These are phyloP conservation scores for Akanthomyces muscarius DNA, from an alignment of 2,329 filamentous ascomycete species.

Conservation along the genomic window DNA sequence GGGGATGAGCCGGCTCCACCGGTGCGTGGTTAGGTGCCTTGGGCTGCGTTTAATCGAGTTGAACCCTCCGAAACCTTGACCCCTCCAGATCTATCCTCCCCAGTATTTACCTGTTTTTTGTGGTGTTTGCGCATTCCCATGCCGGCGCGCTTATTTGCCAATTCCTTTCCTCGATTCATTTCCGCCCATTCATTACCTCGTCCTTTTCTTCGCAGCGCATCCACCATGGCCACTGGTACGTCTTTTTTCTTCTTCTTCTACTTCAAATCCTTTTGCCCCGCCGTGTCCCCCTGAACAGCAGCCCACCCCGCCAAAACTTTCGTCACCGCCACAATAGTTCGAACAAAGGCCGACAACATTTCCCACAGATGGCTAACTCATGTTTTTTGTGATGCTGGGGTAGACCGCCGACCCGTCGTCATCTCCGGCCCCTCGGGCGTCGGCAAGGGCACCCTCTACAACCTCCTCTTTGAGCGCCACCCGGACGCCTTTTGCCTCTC, in stretches of 20 bases:
- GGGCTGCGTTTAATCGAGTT: not conserved
- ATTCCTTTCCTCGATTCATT: not conserved
- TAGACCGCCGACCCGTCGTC: slow-evolving; percentile 63
- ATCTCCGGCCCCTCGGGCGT: slow-evolving; percentile 77
- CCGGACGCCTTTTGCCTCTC: slow-evolving; percentile 51
- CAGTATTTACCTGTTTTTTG: not conserved
- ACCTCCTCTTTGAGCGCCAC: slow-evolving; percentile 59
- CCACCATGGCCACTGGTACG: slow-evolving; percentile 12
- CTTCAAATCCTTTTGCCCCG: not conserved
- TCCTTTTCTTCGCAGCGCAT: not conserved
- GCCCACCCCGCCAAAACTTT: not conserved
- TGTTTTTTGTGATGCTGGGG: too few species aligned
- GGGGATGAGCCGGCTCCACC: slow-evolving; percentile 14
- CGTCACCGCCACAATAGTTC: not conserved
- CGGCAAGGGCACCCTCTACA: slow-evolving; percentile 77
- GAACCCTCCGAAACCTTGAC: not conserved
- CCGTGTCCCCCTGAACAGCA: not conserved
- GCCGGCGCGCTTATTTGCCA: slow-evolving; percentile 2
- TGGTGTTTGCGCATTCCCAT: slow-evolving; percentile 7
- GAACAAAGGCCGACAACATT: not conserved
- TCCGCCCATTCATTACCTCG: not conserved
- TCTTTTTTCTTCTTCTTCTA: not conserved
- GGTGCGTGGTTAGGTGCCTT: not conserved
- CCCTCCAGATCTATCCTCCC: slow-evolving; percentile 2
- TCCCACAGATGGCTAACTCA: not conserved